Evolutionary conservation across 1,284 basidiomycete genomes (phyloP), one percentile per base, ranked within the genome.

Genomic region (Ganoderma sp.): DNA sequence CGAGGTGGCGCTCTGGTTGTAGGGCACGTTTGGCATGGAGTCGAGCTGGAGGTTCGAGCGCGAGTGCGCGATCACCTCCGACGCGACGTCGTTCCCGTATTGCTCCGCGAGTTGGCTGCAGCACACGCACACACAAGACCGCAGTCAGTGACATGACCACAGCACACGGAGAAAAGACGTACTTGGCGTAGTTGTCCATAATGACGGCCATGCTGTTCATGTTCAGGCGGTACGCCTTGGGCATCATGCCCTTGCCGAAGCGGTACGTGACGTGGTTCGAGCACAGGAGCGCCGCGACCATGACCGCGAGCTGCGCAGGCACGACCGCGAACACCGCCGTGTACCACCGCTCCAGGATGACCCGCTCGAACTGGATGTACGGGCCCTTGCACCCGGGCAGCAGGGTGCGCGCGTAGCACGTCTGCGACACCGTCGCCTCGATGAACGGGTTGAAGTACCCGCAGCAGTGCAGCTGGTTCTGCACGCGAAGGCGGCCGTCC

Each of bases 221-320:
- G 78, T 86, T 84, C 61, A 89, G 81, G 61, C 87, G 81, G 79
- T 89, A 89, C 63, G 85, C 84, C 80, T 88, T 86, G 63, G 88
- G 88, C 77, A 87, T 89, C 80, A 90, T 82, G 69, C 88, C 88
- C 79, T 90, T 90, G 6, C 87, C 88, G 78, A 89, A 89, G 64
- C 88, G 81, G 76, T 90, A 89, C 50, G 88, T 90, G 75, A 90
- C 82, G 71, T 89, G 87, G 77, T 88, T 88, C 60, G 85, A 85
- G 78, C 87, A 89, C 50, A 90, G 78, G 60, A 90, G 76, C 34
- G 80, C 83, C 12, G 80, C 79, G 70, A 87, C 69, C 76, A 89
- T 88, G 75, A 85, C 80, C 48, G 75, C 74, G 66, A 90, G 77
- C 71, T 89, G 87, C 56, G 81, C 78, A 19, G 86, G 85, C 41